phyloP scores from a whole-genome alignment of 1,139 yeast genomes.

The Williopsis jadinii region DNA sequence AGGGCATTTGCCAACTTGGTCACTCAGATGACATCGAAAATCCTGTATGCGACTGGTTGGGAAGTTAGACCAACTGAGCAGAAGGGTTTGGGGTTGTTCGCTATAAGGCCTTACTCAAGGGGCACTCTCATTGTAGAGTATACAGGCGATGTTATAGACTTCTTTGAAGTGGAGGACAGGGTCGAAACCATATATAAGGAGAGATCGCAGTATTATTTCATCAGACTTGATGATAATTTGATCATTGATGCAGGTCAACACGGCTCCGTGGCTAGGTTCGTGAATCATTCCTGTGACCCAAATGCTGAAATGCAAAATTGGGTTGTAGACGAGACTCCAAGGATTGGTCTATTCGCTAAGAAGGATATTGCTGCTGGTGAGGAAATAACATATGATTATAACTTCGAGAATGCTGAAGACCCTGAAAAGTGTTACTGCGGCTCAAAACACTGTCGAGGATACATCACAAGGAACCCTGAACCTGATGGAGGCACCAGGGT shows the following conservation, averaged over 20 bases:
- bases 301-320: constrained; percentile 37
- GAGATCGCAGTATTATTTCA: constrained; percentile 26
- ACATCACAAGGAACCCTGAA: constrained; percentile 25
- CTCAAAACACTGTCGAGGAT: constrained; percentile 29
- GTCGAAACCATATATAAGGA: constrained; percentile 11
- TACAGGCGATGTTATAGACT: constrained; percentile 35
- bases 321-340: constrained; percentile 32
- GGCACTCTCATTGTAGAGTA: constrained; percentile 36
- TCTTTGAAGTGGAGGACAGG: constrained; percentile 17
- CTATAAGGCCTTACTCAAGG: constrained; percentile 28
- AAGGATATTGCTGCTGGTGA: constrained; percentile 22
- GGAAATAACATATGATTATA: constrained; percentile 36
- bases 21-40: constrained; percentile 13
- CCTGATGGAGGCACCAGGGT: not conserved
- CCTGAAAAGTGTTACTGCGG: constrained; percentile 35
- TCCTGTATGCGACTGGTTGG: constrained; percentile 25
- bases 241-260: constrained; percentile 33
- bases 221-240: constrained; percentile 30
- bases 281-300: constrained; percentile 37
- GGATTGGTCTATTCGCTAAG: constrained; percentile 35
- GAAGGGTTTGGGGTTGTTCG: constrained; percentile 32
- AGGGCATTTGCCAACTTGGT: constrained; percentile 25
- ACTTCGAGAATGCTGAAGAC: constrained; percentile 32
- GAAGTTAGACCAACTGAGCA: constrained; percentile 27
- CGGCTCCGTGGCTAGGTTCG: constrained; percentile 37